A percentile compares a stretch with the other conserved stretches of the same genome.
Evolutionary conservation across 2,329 filamentous ascomycete species (phyloP).

Genomic region (Fusarium agapanthi): DNA sequence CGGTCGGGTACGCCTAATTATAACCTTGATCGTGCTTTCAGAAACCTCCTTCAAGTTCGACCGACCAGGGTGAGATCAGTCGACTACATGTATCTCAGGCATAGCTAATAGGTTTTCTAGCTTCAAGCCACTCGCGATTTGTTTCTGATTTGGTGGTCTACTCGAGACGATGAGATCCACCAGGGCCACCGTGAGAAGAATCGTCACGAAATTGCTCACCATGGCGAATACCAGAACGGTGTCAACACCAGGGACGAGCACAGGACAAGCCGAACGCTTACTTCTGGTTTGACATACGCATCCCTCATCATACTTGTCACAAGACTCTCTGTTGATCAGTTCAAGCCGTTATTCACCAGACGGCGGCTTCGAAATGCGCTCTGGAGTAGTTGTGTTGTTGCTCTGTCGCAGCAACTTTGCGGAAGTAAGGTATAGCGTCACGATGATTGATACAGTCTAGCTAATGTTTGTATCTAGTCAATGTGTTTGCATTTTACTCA

Average conservation of each 20-base stretch:
- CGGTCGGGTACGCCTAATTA: conserved; percentile 45
- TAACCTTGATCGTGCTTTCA: conserved; percentile 46
- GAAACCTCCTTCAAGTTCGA: conserved; percentile 46
- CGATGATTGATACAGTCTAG: background rate
- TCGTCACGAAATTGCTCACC: background rate
- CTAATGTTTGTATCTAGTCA: conserved; percentile 7
- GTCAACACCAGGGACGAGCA: no score
- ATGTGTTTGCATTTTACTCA: conserved; percentile 56
- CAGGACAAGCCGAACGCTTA: background rate
- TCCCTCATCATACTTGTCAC: conserved; percentile 12
- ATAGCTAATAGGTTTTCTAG: conserved; percentile 23
- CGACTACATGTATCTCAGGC: fast-evolving
- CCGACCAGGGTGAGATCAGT: conserved; percentile 35
- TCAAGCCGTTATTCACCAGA: conserved; percentile 16
- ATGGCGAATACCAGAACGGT: background rate
- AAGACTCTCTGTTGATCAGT: conserved; percentile 28
- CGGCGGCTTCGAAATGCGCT: conserved; percentile 31
- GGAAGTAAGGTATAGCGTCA: conserved; percentile 17
- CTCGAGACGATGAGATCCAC: background rate
- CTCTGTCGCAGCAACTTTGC: conserved; percentile 43
- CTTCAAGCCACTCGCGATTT: conserved; percentile 51
- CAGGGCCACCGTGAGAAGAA: background rate
- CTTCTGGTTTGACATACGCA: conserved; percentile 23
- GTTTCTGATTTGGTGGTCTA: conserved; percentile 45
- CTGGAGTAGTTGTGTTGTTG: conserved; percentile 40